phyloP scores from a whole-genome alignment of 805 yeast genomes.

The Schizosaccharomyces lindneri region DNA sequence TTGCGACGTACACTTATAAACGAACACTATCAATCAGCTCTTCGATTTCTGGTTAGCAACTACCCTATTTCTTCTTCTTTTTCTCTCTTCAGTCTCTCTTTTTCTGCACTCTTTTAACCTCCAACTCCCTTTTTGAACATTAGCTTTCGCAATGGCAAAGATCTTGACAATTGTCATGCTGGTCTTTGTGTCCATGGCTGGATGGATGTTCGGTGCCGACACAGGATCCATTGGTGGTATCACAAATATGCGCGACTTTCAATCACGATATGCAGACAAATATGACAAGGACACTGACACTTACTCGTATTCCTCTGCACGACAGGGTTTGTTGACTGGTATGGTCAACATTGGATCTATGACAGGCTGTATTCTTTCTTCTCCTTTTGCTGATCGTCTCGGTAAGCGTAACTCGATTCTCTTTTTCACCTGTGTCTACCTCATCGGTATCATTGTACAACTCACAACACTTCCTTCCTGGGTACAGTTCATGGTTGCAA shows the following conservation, averaged over 20 bases:
- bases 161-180: background rate
- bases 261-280: background rate
- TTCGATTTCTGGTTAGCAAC: too few relatives aligned
- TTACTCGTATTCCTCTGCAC: background rate
- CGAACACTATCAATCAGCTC: too few relatives aligned
- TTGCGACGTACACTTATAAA: too few relatives aligned
- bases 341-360: conserved; percentile 4
- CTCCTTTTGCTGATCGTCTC: conserved; percentile 3
- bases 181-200: conserved; percentile 3
- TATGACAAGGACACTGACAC: background rate
- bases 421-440: conserved; percentile 3
- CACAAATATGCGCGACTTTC: conserved; percentile 3
- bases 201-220: conserved; percentile 4
- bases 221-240: conserved; percentile 4
- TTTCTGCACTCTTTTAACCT: background rate
- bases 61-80: too few relatives aligned
- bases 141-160: background rate
- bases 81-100: background rate
- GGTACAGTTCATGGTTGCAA: conserved; percentile 13
- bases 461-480: conserved; percentile 8
- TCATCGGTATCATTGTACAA: conserved; percentile 4
- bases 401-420: conserved; percentile 4
- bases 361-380: conserved; percentile 4
- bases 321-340: conserved; percentile 5
- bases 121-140: background rate